A percentile compares a stretch with the other conserved stretches of the same genome.
phyloP scores from a whole-genome alignment of 2,329 filamentous ascomycete genomes.

The Paracorniculantispora psalliotae region DNA sequence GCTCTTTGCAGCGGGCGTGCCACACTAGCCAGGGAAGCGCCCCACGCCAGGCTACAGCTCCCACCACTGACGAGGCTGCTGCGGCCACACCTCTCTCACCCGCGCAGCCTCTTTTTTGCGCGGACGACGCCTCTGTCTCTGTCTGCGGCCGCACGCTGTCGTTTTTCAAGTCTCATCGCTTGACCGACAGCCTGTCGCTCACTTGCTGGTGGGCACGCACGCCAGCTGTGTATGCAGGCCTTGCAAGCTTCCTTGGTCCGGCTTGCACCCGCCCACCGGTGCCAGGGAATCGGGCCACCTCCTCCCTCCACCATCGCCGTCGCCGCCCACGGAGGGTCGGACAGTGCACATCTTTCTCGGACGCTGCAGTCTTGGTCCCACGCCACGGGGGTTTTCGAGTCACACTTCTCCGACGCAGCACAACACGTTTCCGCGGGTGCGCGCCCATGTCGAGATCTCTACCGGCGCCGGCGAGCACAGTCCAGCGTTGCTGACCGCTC shows the following conservation, averaged over 20 bases:
- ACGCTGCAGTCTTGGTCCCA: background rate
- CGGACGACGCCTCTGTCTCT: background rate
- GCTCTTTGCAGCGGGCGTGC: conserved; percentile 10
- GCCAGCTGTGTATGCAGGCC: too few species aligned
- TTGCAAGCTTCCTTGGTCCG: background rate
- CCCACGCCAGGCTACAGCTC: background rate
- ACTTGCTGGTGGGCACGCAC: background rate
- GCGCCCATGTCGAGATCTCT: background rate
- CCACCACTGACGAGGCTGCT: conserved; percentile 1
- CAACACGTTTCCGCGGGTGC: background rate
- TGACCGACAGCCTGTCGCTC: conserved; percentile 6
- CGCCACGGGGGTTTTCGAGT: background rate
- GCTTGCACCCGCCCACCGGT: background rate
- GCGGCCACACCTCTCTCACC: background rate
- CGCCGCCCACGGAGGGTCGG: conserved; percentile 6
- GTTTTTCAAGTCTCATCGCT: background rate
- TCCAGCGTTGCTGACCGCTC: background rate
- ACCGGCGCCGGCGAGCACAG: background rate
- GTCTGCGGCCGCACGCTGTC: background rate
- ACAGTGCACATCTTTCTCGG: background rate
- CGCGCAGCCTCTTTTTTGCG: background rate
- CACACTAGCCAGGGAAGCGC: conserved; percentile 9
- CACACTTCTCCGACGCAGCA: background rate
- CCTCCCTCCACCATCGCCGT: background rate
- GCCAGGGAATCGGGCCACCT: background rate